Evolutionary conservation across 2,329 filamentous ascomycete species (phyloP).

Genomic region (Pseudocercospora fuligena): DNA sequence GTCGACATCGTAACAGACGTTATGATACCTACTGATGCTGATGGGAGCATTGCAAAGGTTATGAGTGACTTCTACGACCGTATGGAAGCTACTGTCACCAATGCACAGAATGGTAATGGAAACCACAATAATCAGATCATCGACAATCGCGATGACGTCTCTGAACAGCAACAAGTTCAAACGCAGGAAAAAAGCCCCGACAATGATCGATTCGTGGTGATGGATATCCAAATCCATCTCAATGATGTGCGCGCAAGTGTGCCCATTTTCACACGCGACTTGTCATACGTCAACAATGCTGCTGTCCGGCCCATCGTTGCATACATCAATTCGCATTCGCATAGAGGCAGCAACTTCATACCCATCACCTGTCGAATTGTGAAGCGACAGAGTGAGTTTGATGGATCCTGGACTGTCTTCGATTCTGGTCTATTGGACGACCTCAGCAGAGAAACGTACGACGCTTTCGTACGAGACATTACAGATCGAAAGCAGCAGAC

Average conservation of each 20-base stretch:
- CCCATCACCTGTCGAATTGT: slow-evolving; percentile 94
- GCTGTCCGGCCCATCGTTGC: slow-evolving; percentile 94
- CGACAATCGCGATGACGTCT: slow-evolving; percentile 30
- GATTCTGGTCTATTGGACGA: slow-evolving; percentile 95
- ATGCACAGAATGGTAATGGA: slow-evolving; percentile 25
- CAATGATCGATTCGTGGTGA: slow-evolving; percentile 80
- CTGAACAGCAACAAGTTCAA: slow-evolving; percentile 2
- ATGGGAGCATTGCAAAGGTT: slow-evolving; percentile 89
- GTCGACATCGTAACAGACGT: slow-evolving; percentile 96
- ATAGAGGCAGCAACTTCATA: slow-evolving; percentile 76
- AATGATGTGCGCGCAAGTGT: slow-evolving; percentile 94
- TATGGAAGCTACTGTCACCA: slow-evolving; percentile 85
- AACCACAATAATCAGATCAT: slow-evolving; percentile 29
- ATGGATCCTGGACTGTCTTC: slow-evolving; percentile 92
- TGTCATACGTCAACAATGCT: slow-evolving; percentile 95
- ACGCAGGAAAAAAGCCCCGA: slow-evolving; percentile 45
- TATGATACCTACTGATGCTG: slow-evolving; percentile 86
- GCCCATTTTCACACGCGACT: slow-evolving; percentile 86
- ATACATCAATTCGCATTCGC: slow-evolving; percentile 85
- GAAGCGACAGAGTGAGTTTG: slow-evolving; percentile 85
- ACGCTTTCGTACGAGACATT: slow-evolving; percentile 90
- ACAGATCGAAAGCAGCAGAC: slow-evolving; percentile 86
- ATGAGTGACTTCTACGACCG: slow-evolving; percentile 98
- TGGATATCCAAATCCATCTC: slow-evolving; percentile 92
- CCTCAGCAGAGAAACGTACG: slow-evolving; percentile 88